Conservation (phyloP, 441 rosid genomes). For the Cnidoscolus chayamansa region DNA sequence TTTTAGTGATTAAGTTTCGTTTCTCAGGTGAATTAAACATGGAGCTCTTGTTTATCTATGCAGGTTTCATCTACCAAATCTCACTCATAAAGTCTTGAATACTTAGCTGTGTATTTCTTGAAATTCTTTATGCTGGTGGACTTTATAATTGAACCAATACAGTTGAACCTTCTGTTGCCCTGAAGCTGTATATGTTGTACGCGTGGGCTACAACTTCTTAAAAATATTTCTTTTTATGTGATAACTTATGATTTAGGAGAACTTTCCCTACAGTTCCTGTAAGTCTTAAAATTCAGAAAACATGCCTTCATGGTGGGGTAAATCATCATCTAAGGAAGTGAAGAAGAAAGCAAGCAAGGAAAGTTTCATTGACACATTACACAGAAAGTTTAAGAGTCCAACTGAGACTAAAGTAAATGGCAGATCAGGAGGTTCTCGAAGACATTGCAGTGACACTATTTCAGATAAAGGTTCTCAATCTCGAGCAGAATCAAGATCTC, state of each 20-base stretch:
- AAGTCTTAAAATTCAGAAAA: constrained; percentile 21
- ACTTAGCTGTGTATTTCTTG: constrained; percentile 1
- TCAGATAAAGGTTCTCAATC: constrained; percentile 54
- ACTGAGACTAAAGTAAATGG: constrained; percentile 43
- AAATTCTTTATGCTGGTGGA: constrained; percentile 5
- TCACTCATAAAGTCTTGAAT: constrained; percentile 11
- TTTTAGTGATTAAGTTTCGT: background rate
- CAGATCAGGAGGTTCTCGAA: constrained; percentile 44
- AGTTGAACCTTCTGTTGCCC: background rate
- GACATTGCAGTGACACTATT: constrained; percentile 45
- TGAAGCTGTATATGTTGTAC: constrained; percentile 5
- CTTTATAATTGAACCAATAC: constrained; percentile 6
- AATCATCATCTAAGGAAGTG: constrained; percentile 54
- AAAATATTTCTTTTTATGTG: background rate
- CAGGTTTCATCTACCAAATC: constrained; percentile 11
- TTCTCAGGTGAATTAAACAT: constrained; percentile 11
- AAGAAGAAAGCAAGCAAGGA: constrained; percentile 63
- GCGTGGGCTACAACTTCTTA: constrained; percentile 5
- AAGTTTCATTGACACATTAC: constrained; percentile 48
- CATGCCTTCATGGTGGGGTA: constrained; percentile 75
- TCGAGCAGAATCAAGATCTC: constrained; percentile 54
- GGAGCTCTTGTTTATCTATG: background rate
- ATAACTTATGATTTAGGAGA: constrained; percentile 16
- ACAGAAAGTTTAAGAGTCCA: constrained; percentile 48
- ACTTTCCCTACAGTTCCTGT: constrained; percentile 18